Base-by-base conservation (phyloP, 148 eudicot species). In the Amaranthus palmeri region DNA sequence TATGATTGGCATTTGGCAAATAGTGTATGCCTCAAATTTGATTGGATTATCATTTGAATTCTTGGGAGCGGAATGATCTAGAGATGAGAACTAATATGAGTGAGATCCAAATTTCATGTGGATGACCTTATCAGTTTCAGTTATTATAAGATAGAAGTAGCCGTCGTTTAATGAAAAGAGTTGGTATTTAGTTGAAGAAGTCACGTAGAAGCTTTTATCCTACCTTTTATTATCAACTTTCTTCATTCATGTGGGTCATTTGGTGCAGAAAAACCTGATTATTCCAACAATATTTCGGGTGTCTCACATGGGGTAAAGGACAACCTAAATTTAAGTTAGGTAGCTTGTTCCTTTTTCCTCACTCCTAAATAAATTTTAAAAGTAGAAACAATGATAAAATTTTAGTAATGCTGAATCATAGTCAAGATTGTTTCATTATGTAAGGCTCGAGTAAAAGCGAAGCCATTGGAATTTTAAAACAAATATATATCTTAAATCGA, bases 191-290 rank as follows among this genome's bases (percentile, higher is more conserved):
- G 72, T 36, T 74, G 70, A 74, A 75, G 67, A 57, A 58, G 78
- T 74, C 78, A 76, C 68, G 65, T 60, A 70, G 62, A 74, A 70
- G 69, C 73, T 58, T 68, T 18, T 7, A 43, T 46, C 17, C 3
- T 14, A 17, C 46, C 11, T 4, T 43, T 63, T 45, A 17, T 6
- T 18, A 17, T n/a, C 17, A 6, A 10, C 13, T 55, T 14, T 17
- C 57, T 76, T 76, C 68, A 62, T 64, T 75, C 80, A 82, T 56
- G 83, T 65, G 84, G 84, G 84, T 41, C 78, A 70, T 58, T 67
- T 61, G 76, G 46, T 51, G 47, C 56, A 56, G 62, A 45, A 63
- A 72, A 69, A 49, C 77, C 74, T 74, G 55, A 65, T 54, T 68
- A 57, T 72, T 78, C 62, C 48, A 75, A 78, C 65, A 66, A 82